Conservation (phyloP, 2,329 filamentous ascomycete genomes). For the Diaporthe velutina region DNA sequence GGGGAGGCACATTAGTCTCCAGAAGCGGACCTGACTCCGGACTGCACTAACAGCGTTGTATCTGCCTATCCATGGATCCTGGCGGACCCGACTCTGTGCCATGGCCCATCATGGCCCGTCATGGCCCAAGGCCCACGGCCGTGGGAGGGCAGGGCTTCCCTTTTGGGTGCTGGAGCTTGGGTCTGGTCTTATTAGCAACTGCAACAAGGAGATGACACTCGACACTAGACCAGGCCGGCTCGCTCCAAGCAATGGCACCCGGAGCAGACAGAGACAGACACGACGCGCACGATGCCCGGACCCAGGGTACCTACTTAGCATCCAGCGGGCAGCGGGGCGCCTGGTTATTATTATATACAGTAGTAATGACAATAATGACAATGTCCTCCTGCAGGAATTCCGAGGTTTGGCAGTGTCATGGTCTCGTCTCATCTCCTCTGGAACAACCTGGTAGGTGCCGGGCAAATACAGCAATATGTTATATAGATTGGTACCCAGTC, state of each 20-base stretch:
- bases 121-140: constrained; percentile 15
- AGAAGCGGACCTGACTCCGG: constrained; percentile 19
- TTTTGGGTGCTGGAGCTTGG: constrained; percentile 24
- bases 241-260: background rate
- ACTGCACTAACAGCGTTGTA: constrained; percentile 28
- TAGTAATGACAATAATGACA: constrained; percentile 22
- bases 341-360: constrained; percentile 27
- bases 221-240: constrained; percentile 17
- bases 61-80: constrained; percentile 21
- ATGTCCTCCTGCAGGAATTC: constrained; percentile 20
- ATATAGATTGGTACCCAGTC: constrained; percentile 7
- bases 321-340: background rate
- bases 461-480: background rate
- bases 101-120: constrained; percentile 21
- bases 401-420: constrained; percentile 15
- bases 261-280: background rate
- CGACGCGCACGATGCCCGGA: too few species aligned
- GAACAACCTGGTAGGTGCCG: background rate
- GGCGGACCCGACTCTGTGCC: constrained; percentile 1
- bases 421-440: constrained; percentile 20
- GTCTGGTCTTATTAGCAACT: constrained; percentile 28
- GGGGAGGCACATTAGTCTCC: constrained; percentile 13
- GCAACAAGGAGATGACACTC: constrained; percentile 30
- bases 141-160: constrained; percentile 19
- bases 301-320: background rate